These are phyloP conservation scores for Cercophora sp. DNA, from an alignment of 495 filamentous ascomycete genomes.

Conservation along the genomic window DNA sequence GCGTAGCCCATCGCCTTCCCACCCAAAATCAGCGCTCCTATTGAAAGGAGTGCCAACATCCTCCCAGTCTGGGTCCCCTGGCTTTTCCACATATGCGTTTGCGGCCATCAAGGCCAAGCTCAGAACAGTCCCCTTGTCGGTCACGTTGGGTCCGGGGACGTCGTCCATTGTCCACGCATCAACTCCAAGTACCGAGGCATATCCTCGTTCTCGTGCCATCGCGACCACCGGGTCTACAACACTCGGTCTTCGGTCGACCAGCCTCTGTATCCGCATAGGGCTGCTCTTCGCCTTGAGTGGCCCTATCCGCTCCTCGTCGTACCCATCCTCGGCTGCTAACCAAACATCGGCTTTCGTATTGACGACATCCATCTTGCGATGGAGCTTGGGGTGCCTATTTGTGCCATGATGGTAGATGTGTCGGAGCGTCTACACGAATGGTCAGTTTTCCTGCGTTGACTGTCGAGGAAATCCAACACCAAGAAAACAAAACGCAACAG, in stretches of 20 bases:
- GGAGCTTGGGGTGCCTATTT: conserved; percentile 64
- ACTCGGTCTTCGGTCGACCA: conserved; percentile 71
- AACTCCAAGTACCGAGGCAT: conserved; percentile 54
- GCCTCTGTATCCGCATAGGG: conserved; percentile 65
- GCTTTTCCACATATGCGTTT: conserved; percentile 77
- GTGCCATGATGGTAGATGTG: conserved; percentile 91
- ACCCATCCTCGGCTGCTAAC: conserved; percentile 62
- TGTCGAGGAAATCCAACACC: neutral
- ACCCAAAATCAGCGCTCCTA: conserved; percentile 78
- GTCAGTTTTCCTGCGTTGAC: neutral
- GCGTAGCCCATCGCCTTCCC: conserved; percentile 82
- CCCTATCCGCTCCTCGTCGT: conserved; percentile 39
- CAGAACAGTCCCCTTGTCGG: conserved; percentile 79
- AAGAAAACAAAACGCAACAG: neutral
- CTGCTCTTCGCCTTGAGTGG: conserved; percentile 55
- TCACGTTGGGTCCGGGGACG: conserved; percentile 72
- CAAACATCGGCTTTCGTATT: conserved; percentile 57
- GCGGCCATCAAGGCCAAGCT: conserved; percentile 81
- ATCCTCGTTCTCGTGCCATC: conserved; percentile 58
- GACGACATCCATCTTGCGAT: conserved; percentile 67
- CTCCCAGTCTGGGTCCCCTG: conserved; percentile 73
- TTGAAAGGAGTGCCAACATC: conserved; percentile 78
- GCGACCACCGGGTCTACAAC: conserved; percentile 74
- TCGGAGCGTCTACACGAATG: conserved; percentile 61
- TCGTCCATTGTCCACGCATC: conserved; percentile 83